Evolutionary conservation across 306 rosid species (phyloP), one percentile per base, ranked within the genome.

Genomic region (Vigna radiata): DNA sequence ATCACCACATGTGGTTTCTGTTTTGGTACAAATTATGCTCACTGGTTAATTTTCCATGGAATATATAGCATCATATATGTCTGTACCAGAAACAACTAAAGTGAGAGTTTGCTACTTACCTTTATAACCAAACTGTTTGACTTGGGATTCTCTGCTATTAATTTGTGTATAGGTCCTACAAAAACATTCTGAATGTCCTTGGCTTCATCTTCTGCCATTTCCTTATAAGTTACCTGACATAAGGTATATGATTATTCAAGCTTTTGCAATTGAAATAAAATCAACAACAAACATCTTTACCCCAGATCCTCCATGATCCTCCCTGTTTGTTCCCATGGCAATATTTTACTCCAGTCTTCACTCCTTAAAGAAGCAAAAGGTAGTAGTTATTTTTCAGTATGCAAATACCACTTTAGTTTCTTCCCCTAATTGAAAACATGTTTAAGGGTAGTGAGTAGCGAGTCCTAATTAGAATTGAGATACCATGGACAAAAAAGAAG

Each of bases 111-210:
- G 68, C 8, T 47, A 8, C 48, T 39, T 87, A 93, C 98, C 97
- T 94, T 91, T 8, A 91, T 56, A 68, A 89, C 89, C 93, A 91
- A 66, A 76, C 94, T 90, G 87, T 79, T 91, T 84, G 98, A 90
- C 75, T 90, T 91, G 79, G 85, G 18, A 73, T 87, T 87, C 56
- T 86, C 94, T 44, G 80, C 52, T 19, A 79, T 18, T 80, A 87
- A 77, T 78, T 84, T 90, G 74, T 83, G 85, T 63, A 83, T 56
- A 55, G 75, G 55, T 11, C 56, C 79, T 21, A 56, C 79, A 29
- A 87, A 86, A 79, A 85, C 84, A 78, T 81, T 79, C 11, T 64
- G 80, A 31, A 84, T 79, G 73, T 78, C 83, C 56, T 87, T 87
- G 19, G 56, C 44, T 80, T 82, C 85, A 83, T 86, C 83, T 77